A percentile compares a stretch with the other conserved stretches of the same genome.
Conservation (phyloP, 148 eudicot species). For the Rhododendron williamsianum region DNA sequence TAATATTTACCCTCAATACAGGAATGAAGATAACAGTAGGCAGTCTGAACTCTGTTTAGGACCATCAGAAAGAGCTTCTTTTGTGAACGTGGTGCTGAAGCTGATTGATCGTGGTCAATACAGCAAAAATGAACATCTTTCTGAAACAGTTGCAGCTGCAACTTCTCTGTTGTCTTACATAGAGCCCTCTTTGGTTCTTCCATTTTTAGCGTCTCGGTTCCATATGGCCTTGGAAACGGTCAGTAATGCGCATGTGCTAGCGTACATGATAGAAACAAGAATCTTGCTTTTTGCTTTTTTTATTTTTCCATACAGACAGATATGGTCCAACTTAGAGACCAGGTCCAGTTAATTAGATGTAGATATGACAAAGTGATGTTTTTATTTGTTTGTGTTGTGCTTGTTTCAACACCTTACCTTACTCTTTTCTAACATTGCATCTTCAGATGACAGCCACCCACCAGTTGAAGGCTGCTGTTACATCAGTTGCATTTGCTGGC, state of each 20-base stretch:
- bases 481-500: slow-evolving; percentile 82
- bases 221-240: slow-evolving; percentile 99
- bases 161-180: slow-evolving; percentile 88
- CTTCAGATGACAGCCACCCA: slow-evolving; percentile 96
- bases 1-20: slow-evolving; percentile 27
- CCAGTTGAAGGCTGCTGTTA: slow-evolving; percentile 91
- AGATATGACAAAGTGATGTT: background rate
- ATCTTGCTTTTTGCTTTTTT: background rate
- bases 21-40: slow-evolving; percentile 36
- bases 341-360: background rate
- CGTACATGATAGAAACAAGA: background rate
- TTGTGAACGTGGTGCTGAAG: slow-evolving; percentile 65
- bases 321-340: background rate
- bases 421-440: slow-evolving; percentile 5
- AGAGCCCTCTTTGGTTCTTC: slow-evolving; percentile 90
- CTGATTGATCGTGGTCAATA: slow-evolving; percentile 97
- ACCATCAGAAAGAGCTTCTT: slow-evolving; percentile 63
- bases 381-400: background rate
- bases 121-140: slow-evolving; percentile 81
- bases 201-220: slow-evolving; percentile 82
- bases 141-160: slow-evolving; percentile 92
- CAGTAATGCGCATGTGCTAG: slow-evolving; percentile 22
- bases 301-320: background rate
- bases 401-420: slow-evolving; percentile 12
- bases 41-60: slow-evolving; percentile 48